A percentile compares a stretch with the other conserved stretches of the same genome.
These are phyloP conservation scores for Pythium brachiatum DNA, from an alignment of 352 stramenopile genomes.

Conservation along the genomic window DNA sequence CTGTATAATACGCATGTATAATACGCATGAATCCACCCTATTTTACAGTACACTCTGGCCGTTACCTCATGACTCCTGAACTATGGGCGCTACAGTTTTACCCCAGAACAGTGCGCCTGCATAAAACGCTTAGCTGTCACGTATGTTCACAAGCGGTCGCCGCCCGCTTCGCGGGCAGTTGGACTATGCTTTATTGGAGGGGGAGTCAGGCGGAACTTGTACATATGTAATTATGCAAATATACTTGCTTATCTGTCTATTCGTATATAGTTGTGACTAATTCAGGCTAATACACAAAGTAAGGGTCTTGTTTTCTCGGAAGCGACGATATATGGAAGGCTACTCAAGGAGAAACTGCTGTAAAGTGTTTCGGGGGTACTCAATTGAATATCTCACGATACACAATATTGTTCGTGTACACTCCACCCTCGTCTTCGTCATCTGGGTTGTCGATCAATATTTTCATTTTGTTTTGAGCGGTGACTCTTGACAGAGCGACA, in stretches of 20 bases:
- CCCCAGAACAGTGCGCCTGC: too few species aligned
- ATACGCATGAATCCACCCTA: too few species aligned
- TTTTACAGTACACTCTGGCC: too few species aligned
- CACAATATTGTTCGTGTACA: constrained; percentile 24
- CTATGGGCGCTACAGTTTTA: too few species aligned
- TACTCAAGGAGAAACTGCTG: too few species aligned
- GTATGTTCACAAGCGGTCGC: background rate
- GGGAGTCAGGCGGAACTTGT: background rate
- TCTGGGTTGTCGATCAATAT: constrained; percentile 5
- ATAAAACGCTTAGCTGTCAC: too few species aligned
- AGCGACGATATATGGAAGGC: too few species aligned
- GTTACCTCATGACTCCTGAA: too few species aligned
- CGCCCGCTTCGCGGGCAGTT: background rate
- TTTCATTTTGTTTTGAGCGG: constrained; percentile 16
- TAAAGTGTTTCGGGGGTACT: background rate
- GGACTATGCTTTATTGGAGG: background rate
- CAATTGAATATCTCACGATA: background rate
- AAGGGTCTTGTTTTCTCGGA: too few species aligned
- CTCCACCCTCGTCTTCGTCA: background rate
- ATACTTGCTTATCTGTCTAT: background rate
- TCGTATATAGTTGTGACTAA: too few species aligned
- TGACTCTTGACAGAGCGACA: constrained; percentile 21
- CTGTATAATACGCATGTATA: too few species aligned
- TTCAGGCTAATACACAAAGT: too few species aligned
- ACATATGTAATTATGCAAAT: background rate